These are phyloP conservation scores for Ophiostoma quercus DNA, from an alignment of 2,329 filamentous ascomycete species.

Conservation along the genomic window DNA sequence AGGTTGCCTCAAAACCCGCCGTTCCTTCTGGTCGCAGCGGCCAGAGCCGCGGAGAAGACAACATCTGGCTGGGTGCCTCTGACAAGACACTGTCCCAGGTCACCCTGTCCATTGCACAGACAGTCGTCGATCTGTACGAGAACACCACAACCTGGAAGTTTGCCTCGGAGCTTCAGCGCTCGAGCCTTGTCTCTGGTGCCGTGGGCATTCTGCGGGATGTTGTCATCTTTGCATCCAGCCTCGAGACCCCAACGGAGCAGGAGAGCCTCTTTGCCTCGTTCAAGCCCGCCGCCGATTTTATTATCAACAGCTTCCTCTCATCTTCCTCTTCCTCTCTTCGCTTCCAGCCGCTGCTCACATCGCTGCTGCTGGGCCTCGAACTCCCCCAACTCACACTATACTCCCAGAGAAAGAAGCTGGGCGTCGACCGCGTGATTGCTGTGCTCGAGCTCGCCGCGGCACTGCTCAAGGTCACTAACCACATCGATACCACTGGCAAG, in stretches of 20 bases:
- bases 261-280: slow-evolving; percentile 52
- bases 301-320: slow-evolving; percentile 72
- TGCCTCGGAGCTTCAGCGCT: slow-evolving; percentile 59
- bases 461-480: slow-evolving; percentile 64
- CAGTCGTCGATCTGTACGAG: slow-evolving; percentile 77
- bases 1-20: slow-evolving; percentile 45
- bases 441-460: slow-evolving; percentile 62
- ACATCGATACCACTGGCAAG: slow-evolving; percentile 58
- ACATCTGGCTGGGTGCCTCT: slow-evolving; percentile 65
- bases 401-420: slow-evolving; percentile 48
- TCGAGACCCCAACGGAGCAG: slow-evolving; percentile 42
- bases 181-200: slow-evolving; percentile 62
- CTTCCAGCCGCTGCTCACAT: slow-evolving; percentile 69
- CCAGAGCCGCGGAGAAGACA: slow-evolving; percentile 37
- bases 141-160: slow-evolving; percentile 85
- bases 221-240: slow-evolving; percentile 66
- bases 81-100: slow-evolving; percentile 71
- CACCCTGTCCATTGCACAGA: slow-evolving; percentile 66
- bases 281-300: slow-evolving; percentile 65
- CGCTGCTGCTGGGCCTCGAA: slow-evolving; percentile 59
- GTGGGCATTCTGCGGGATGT: slow-evolving; percentile 66
- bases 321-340: slow-evolving; percentile 63
- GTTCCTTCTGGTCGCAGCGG: slow-evolving; percentile 31
- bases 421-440: slow-evolving; percentile 58
- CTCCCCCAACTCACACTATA: slow-evolving; percentile 59